Base-by-base conservation (phyloP, 129 eudicot species). In the Centrapalus pauciflorus region DNA sequence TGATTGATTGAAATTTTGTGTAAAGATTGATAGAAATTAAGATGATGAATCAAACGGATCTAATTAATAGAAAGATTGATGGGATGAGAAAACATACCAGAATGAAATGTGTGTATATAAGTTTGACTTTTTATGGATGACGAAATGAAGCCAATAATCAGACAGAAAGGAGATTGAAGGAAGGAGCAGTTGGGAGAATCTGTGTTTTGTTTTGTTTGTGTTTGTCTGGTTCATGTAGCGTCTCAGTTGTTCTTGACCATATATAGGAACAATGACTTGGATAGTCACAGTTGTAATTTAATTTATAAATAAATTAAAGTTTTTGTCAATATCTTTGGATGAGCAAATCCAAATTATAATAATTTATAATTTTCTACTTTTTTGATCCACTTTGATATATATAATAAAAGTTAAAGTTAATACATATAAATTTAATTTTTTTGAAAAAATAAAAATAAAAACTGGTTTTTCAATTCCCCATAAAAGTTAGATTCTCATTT, bases 241-340 rank as follows among this genome's bases (percentile, higher is more conserved):
- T 71, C 49, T 59, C 59, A 71, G 38, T 25, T 72, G 77, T 72
- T 72, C 41, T 61, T 72, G 61, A 66, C 68, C 68, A 66, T 57
- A 49, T 66, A 33, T 16, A 71, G 37, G 19, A 17, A 52, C 33
- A 28, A 35, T 13, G 58, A 74, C 78, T 35, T 74, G 66, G 29
- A 41, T 26, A 43, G 66, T 38, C 66, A 66, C 73, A 45, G 43
- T 55, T 65, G 61, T 55, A 69, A 55, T 29, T 55, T 69, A 60
- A 19, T 13, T 45, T 34, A 12, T 19, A 54, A 37, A 0, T 55
- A 23, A 35, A 5, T 63, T 63, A 14, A 3, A 27, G 7, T 12
- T 43, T 26, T 5, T 61, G 77, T 49, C 70, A 62, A 49, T 27
- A 16, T 58, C 43, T 20, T 17, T 20, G 25, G 13, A 37, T 51